These are phyloP conservation scores for Colletotrichum australisinense DNA, from an alignment of 2,329 filamentous ascomycete genomes.

Conservation along the genomic window DNA sequence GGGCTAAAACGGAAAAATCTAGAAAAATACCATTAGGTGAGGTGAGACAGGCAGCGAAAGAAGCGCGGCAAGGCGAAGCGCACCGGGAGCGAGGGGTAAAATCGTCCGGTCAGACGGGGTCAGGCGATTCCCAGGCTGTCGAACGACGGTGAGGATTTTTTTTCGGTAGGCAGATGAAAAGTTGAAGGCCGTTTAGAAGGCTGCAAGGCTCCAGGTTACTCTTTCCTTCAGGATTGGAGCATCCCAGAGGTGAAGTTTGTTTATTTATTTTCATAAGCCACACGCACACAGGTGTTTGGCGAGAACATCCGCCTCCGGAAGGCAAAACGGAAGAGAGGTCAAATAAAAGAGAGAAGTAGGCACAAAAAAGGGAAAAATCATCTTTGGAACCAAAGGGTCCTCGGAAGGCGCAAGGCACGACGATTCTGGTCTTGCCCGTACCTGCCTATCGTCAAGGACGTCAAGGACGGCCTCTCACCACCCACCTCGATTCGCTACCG, in stretches of 20 bases:
- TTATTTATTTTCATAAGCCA: neutral
- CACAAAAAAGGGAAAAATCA: neutral
- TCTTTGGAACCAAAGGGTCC: neutral
- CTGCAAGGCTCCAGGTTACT: too few species aligned
- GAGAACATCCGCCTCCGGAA: neutral
- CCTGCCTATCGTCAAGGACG: neutral
- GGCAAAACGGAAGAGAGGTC: too few species aligned
- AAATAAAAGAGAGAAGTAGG: neutral
- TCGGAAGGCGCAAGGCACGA: neutral
- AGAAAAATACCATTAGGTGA: neutral
- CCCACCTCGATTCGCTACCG: neutral
- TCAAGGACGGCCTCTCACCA: neutral
- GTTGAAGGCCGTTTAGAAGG: neutral
- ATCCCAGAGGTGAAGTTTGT: neutral
- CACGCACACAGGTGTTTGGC: neutral
- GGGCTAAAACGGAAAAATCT: neutral
- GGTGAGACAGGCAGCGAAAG: neutral
- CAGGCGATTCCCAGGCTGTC: neutral
- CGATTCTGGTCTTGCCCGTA: neutral
- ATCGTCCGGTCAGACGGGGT: neutral
- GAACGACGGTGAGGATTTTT: neutral
- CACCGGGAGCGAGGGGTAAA: neutral
- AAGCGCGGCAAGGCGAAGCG: neutral
- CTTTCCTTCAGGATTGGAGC: neutral
- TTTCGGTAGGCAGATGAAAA: neutral